These are phyloP conservation scores for Cucurbita maxima DNA, from an alignment of 306 rosid genomes.

Conservation along the genomic window DNA sequence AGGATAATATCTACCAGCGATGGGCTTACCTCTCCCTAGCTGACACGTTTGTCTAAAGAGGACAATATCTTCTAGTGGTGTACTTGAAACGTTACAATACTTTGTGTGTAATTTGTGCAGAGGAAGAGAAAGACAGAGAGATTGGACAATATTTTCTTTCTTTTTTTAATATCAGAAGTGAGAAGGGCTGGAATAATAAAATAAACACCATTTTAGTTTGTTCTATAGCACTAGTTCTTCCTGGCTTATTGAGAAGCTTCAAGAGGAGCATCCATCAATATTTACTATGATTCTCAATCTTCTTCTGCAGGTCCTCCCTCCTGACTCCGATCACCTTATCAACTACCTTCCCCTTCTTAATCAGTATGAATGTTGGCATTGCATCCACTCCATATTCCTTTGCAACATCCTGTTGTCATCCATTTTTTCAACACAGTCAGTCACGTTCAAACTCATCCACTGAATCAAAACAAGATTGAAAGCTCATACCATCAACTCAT, in stretches of 20 bases:
- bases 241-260: neutral
- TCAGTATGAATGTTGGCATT: slow-evolving; percentile 56
- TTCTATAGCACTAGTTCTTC: neutral
- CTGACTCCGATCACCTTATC: slow-evolving; percentile 51
- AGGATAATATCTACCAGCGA: no score
- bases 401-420: slow-evolving; percentile 50
- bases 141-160: neutral
- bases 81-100: no score
- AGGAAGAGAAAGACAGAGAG: neutral
- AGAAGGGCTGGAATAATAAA: neutral
- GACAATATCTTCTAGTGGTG: no score
- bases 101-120: neutral
- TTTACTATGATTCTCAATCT: slow-evolving; percentile 45
- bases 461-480: neutral
- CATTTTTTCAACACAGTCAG: neutral
- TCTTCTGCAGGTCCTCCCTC: slow-evolving; percentile 48
- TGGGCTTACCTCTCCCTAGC: no score
- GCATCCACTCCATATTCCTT: slow-evolving; percentile 36
- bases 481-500: slow-evolving; percentile 37
- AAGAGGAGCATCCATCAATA: slow-evolving; percentile 1
- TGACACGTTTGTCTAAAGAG: no score
- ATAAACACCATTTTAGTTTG: neutral
- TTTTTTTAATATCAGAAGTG: neutral
- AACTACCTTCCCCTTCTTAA: slow-evolving; percentile 39
- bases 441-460: neutral